Evolutionary conservation across 805 yeast genomes (phyloP).

Genomic region (Kodamaea fukazawae): DNA sequence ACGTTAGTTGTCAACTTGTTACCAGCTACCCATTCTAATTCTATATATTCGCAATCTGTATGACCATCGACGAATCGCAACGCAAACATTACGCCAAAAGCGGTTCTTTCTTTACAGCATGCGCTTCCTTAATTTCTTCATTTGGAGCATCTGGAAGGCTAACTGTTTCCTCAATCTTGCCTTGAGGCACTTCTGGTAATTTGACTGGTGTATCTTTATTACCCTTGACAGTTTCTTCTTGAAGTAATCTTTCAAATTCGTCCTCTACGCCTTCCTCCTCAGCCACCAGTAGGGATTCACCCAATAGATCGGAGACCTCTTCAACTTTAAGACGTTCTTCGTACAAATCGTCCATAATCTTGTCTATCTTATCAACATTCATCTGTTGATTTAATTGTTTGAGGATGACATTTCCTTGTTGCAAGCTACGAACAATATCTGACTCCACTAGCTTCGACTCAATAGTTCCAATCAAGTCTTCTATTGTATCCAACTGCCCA

Average conservation of each 20-base stretch:
- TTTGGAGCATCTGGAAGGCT: slow-evolving; percentile 19
- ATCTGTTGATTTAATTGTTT: slow-evolving; percentile 75
- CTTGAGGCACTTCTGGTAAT: slow-evolving; percentile 13
- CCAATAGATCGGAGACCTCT: slow-evolving; percentile 59
- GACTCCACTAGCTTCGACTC: slow-evolving; percentile 89
- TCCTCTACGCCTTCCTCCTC: slow-evolving; percentile 66
- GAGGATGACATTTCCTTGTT: slow-evolving; percentile 76
- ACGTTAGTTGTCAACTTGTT: too few species aligned
- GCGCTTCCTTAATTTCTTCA: slow-evolving; percentile 21
- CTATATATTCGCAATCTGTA: too few species aligned
- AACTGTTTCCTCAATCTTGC: not conserved
- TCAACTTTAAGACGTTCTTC: slow-evolving; percentile 80
- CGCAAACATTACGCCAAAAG: not conserved
- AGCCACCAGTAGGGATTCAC: slow-evolving; percentile 37
- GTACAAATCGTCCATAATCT: slow-evolving; percentile 76
- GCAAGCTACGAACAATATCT: slow-evolving; percentile 76
- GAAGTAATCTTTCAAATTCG: slow-evolving; percentile 53
- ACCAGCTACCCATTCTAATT: too few species aligned
- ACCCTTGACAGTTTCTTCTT: slow-evolving; percentile 21
- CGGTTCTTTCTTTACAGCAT: not conserved
- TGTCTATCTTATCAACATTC: slow-evolving; percentile 75
- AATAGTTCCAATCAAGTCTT: slow-evolving; percentile 71
- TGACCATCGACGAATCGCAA: too few species aligned
- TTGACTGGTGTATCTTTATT: not conserved
- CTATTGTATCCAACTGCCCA: slow-evolving; percentile 75